Evolutionary conservation across 108 stramenopile genomes (phyloP), one percentile per base, ranked within the genome.

Genomic region (Mediolabrus comicus): DNA sequence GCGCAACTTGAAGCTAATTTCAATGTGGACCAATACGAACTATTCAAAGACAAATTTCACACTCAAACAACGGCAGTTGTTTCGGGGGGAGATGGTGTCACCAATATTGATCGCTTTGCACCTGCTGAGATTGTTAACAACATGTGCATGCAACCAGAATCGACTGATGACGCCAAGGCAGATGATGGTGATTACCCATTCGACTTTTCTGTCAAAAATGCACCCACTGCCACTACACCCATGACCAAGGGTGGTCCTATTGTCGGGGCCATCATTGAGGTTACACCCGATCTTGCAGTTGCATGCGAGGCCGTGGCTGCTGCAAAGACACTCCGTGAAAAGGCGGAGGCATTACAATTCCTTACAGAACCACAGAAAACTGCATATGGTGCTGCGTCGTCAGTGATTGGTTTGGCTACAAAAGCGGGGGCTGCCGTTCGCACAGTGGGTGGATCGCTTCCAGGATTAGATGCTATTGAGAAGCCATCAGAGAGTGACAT

Each of bases 311-410:
- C 81, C 22, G 85, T 94, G 3, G 74, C 64, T 29, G 59, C 74
- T 4, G 90, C 84, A 31, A 75, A 80, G 54, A 80, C 83, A 25
- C 59, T 86, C 7, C 83, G 90, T 9, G 84, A 24, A 17, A 94
- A 94, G 81, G 92, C 87, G 0, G 92, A 94, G 72, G 92, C 90
- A 27, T 62, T 94, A 52, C 80, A 80, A 65, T 91, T 88, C 62
- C 70, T 94, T 36, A 87, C 87, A 25, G 72, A 82, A 35, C 59
- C 85, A 8, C 74, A 94, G 72, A 70, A 63, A 38, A 80, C 63
- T 61, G 88, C 89, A 10, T 88, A 82, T 60, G 72, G 76, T 12
- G 85, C 90, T 8, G 90, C 90, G 8, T 79, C 82, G 5, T 85
- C 86, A 30, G 80, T 94, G 19, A 80, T 75, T 11, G 61, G 77